These are phyloP conservation scores for Mycena rosella DNA, from an alignment of 768 basidiomycete genomes.

Conservation along the genomic window DNA sequence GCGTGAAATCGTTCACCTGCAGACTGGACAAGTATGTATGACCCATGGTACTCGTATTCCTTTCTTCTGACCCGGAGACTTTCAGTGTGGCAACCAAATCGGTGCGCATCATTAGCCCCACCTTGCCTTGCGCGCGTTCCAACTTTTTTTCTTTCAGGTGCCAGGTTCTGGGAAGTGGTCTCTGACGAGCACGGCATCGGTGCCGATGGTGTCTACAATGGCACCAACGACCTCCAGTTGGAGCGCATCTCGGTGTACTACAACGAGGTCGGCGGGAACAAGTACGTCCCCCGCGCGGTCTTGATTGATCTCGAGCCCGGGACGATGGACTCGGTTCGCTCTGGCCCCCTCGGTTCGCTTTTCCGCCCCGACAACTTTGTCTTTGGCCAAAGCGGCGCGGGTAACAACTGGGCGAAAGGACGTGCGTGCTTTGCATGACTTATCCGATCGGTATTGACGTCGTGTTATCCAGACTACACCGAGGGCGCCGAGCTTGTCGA, in stretches of 20 bases:
- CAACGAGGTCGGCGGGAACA: slow-evolving; percentile 94
- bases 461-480: slow-evolving; percentile 74
- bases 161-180: slow-evolving; percentile 98
- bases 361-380: slow-evolving; percentile 99
- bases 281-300: slow-evolving; percentile 99
- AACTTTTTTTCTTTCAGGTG: slow-evolving; percentile 66
- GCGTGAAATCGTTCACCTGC: slow-evolving; percentile 99
- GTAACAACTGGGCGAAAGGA: slow-evolving; percentile 99
- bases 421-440: slow-evolving; percentile 63
- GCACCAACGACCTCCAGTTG: slow-evolving; percentile 94
- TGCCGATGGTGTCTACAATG: slow-evolving; percentile 93
- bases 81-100: slow-evolving; percentile 98
- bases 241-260: slow-evolving; percentile 99
- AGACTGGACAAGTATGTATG: slow-evolving; percentile 91
- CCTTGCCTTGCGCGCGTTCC: slow-evolving; percentile 22
- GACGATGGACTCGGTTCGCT: slow-evolving; percentile 93
- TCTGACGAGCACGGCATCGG: slow-evolving; percentile 99
- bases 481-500: slow-evolving; percentile 99
- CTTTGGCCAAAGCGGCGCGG: slow-evolving; percentile 97
- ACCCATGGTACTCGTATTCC: slow-evolving; percentile 30
- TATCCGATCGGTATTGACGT: neutral
- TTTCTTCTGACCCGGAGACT: slow-evolving; percentile 46
- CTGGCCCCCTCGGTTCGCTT: slow-evolving; percentile 88
- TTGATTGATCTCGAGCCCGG: slow-evolving; percentile 98
- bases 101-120: slow-evolving; percentile 65